Evolutionary conservation across 148 eudicot species (phyloP), one percentile per base, ranked within the genome.

Genomic region (Nyssa sinensis): DNA sequence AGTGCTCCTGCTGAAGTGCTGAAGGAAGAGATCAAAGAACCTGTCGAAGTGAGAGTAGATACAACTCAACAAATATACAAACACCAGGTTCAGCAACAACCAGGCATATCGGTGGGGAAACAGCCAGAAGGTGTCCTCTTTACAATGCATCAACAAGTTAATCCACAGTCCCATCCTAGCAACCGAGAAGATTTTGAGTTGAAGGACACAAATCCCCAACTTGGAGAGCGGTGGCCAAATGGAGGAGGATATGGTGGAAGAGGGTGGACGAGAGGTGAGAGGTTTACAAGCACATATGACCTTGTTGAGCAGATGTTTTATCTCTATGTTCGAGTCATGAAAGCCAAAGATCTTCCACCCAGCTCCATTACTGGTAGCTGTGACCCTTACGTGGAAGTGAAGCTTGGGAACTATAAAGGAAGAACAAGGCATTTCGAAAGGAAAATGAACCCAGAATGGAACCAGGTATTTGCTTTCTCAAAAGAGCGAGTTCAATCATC

Each of bases 141-240:
- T 34, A 67, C 69, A 51, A 75, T 75, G 75, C 88, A 83, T 86
- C 81, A 68, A 24, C 87, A 76, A 66, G 74, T 32, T 66, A 76
- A 76, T 64, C 81, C 65, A 69, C 87, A 73, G 63, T 66, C 77
- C 59, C 76, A 66, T 66, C 66, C 37, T 1, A 60, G 66, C 61
- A 79, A 76, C 9, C 80, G 72, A 57, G 85, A 82, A n/a, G 91
- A 89, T 47, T 89, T 81, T 66, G 87, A 69, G 69, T 62, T 85
- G 63, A 87, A 83, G 66, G 87, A 85, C 53, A 58, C 86, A 1
- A 79, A 67, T 68, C 86, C 81, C 59, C 90, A 80, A 64, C 77
- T 83, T 0, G 84, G 89, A 3, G 89, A 82, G 64, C 81, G 74
- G 27, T 82, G 86, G 93, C 83, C 76, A 13, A 78, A 71, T 51